phyloP scores from a whole-genome alignment of 1,284 basidiomycete species.

The Caloboletus firmus region DNA sequence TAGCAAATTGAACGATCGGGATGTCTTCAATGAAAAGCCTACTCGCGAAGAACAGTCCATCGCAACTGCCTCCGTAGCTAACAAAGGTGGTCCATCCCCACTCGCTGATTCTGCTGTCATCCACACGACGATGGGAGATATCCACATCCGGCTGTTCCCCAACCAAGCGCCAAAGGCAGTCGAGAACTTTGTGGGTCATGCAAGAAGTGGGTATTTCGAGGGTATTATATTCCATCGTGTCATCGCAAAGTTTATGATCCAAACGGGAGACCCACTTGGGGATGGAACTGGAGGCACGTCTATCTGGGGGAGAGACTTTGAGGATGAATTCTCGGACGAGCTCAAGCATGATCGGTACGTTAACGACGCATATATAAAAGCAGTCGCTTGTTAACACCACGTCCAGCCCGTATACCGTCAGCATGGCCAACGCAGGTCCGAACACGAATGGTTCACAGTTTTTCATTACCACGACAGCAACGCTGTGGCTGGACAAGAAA shows the following conservation, averaged over 20 bases:
- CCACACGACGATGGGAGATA: slow-evolving; percentile 95
- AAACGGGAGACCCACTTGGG: slow-evolving; percentile 95
- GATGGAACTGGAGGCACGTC: slow-evolving; percentile 97
- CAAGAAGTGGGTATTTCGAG: slow-evolving; percentile 92
- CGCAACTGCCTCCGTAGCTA: slow-evolving; percentile 61
- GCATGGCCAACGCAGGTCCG: slow-evolving; percentile 98
- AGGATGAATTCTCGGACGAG: slow-evolving; percentile 91
- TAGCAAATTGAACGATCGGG: slow-evolving; percentile 84
- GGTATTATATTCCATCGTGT: slow-evolving; percentile 96
- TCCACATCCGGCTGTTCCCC: slow-evolving; percentile 89
- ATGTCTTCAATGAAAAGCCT: slow-evolving; percentile 98
- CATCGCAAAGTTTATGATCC: slow-evolving; percentile 99
- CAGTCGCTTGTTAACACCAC: slow-evolving; percentile 9
- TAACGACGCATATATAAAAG: background rate
- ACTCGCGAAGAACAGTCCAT: slow-evolving; percentile 96
- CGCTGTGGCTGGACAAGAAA: slow-evolving; percentile 96
- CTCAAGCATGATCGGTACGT: slow-evolving; percentile 85
- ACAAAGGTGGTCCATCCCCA: slow-evolving; percentile 58
- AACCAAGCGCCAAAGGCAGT: slow-evolving; percentile 91
- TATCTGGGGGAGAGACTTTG: slow-evolving; percentile 94
- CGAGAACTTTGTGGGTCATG: slow-evolving; percentile 96
- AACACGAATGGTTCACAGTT: slow-evolving; percentile 96
- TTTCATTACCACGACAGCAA: slow-evolving; percentile 96
- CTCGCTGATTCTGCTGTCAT: slow-evolving; percentile 81
- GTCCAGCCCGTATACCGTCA: slow-evolving; percentile 88